Evolutionary conservation across 1,284 basidiomycete species (phyloP).

Genomic region (Ceratobasidium sp.): DNA sequence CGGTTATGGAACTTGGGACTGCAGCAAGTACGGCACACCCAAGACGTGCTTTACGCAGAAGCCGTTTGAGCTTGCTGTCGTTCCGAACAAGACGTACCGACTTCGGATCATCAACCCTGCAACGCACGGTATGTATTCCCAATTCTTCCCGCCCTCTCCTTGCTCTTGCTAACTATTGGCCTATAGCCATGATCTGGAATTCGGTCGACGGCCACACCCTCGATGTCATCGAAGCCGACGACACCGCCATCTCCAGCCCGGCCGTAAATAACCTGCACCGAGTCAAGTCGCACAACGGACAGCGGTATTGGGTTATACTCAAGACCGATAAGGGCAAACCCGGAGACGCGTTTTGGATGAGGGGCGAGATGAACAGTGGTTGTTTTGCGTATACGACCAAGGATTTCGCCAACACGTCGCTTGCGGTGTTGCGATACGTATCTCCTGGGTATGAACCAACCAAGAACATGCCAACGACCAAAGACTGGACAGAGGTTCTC

Average conservation of each 20-base stretch:
- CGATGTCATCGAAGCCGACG: slow-evolving; percentile 64
- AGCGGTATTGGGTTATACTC: slow-evolving; percentile 56
- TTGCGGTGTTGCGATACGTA: slow-evolving; percentile 51
- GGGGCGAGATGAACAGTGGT: slow-evolving; percentile 51
- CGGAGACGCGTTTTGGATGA: slow-evolving; percentile 54
- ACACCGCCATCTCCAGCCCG: slow-evolving; percentile 53
- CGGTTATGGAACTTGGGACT: slow-evolving; percentile 33
- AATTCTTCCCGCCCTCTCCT: not conserved
- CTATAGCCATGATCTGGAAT: slow-evolving; percentile 58
- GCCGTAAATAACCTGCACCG: slow-evolving; percentile 25
- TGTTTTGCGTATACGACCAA: slow-evolving; percentile 4
- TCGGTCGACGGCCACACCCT: slow-evolving; percentile 62
- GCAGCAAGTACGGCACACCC: slow-evolving; percentile 36
- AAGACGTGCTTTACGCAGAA: slow-evolving; percentile 54
- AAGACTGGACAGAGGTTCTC: slow-evolving; percentile 50
- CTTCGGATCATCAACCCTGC: slow-evolving; percentile 68
- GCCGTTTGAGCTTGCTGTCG: slow-evolving; percentile 54
- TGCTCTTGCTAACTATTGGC: not conserved
- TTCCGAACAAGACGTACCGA: slow-evolving; percentile 57
- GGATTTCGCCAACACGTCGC: slow-evolving; percentile 35
- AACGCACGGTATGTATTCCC: slow-evolving; percentile 49
- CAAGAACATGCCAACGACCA: slow-evolving; percentile 2
- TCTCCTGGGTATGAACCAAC: too few species aligned
- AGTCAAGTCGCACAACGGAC: slow-evolving; percentile 48
- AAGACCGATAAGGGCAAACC: slow-evolving; percentile 51